Evolutionary conservation across 2,329 filamentous ascomycete genomes (phyloP).

Genomic region (Nemania serpens): DNA sequence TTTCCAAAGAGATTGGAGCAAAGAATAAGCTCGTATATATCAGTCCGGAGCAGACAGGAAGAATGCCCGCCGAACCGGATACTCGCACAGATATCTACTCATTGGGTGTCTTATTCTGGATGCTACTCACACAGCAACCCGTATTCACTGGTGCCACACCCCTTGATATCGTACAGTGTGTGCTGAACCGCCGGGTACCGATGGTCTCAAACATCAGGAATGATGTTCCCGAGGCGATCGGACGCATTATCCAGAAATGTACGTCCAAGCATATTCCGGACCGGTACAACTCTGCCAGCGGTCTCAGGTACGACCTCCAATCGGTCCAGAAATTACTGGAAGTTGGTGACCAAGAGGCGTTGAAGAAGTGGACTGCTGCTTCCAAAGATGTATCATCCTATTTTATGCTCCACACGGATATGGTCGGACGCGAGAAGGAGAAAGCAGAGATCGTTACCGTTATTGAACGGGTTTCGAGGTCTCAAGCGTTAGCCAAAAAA

Average conservation of each 20-base stretch:
- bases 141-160: slow-evolving; percentile 81
- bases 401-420: slow-evolving; percentile 80
- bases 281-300: slow-evolving; percentile 86
- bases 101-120: slow-evolving; percentile 87
- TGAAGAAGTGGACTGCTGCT: slow-evolving; percentile 76
- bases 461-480: slow-evolving; percentile 75
- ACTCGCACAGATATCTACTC: slow-evolving; percentile 93
- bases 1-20: slow-evolving; percentile 83
- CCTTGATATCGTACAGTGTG: slow-evolving; percentile 89
- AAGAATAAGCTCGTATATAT: slow-evolving; percentile 91
- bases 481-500: slow-evolving; percentile 57
- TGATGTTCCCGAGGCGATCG: slow-evolving; percentile 83
- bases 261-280: slow-evolving; percentile 87
- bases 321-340: slow-evolving; percentile 75
- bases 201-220: slow-evolving; percentile 76
- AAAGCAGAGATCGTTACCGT: slow-evolving; percentile 71
- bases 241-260: slow-evolving; percentile 86
- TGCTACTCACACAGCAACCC: slow-evolving; percentile 75
- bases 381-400: slow-evolving; percentile 90
- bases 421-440: slow-evolving; percentile 80
- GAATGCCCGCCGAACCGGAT: slow-evolving; percentile 90
- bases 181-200: slow-evolving; percentile 78
- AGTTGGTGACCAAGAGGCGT: slow-evolving; percentile 71
- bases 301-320: slow-evolving; percentile 79
- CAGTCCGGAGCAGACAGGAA: slow-evolving; percentile 91